Evolutionary conservation across 768 basidiomycete species (phyloP).

Genomic region (Boletus huronensis): DNA sequence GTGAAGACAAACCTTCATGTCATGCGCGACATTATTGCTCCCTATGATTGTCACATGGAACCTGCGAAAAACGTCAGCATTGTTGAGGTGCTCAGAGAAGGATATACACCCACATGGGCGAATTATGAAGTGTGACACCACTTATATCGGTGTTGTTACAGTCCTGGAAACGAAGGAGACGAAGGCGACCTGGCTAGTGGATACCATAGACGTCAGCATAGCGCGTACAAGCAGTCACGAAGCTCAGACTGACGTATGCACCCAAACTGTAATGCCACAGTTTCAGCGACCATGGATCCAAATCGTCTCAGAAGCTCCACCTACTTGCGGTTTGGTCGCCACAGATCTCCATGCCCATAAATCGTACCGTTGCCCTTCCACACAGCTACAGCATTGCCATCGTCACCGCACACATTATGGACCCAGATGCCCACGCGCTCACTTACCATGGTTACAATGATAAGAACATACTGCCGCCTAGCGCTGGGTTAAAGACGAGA

Average conservation of each 20-base stretch:
- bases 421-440: not conserved
- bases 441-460: slow-evolving; percentile 1
- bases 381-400: not conserved
- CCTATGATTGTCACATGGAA: slow-evolving; percentile 10
- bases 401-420: not conserved
- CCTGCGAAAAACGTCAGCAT: not conserved
- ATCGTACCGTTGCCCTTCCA: slow-evolving; percentile 7
- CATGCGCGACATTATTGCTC: slow-evolving; percentile 4
- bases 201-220: not conserved
- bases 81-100: not conserved
- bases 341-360: slow-evolving; percentile 4
- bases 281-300: not conserved
- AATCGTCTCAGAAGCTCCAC: not conserved
- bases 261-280: not conserved
- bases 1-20: slow-evolving; percentile 7
- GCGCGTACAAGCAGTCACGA: not conserved
- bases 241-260: not conserved
- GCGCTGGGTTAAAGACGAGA: not conserved
- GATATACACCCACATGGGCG: slow-evolving; percentile 3
- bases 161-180: slow-evolving; percentile 4
- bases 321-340: not conserved
- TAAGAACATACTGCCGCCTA: not conserved
- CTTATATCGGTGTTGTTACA: slow-evolving; percentile 8
- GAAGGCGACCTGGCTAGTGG: slow-evolving; percentile 3
- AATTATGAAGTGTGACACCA: slow-evolving; percentile 14